Evolutionary conservation across 495 filamentous ascomycete genomes (phyloP).

Genomic region (Trichocladium antarcticum): DNA sequence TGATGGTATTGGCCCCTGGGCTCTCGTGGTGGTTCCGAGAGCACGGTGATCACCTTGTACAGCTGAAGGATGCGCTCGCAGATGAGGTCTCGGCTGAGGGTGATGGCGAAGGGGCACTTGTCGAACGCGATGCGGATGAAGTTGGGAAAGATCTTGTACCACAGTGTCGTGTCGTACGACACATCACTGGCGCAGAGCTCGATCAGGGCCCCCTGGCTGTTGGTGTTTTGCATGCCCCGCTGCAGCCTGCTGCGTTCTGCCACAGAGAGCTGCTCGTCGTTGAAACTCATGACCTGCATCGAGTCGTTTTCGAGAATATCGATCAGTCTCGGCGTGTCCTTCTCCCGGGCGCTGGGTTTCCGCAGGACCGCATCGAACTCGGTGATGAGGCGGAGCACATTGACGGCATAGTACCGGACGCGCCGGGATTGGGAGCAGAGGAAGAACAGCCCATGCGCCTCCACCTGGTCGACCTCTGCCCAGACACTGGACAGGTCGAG

Average conservation of each 20-base stretch:
- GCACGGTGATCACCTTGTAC: conserved; percentile 64
- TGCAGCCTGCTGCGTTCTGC: conserved; percentile 88
- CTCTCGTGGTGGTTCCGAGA: conserved; percentile 62
- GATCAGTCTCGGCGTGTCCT: conserved; percentile 59
- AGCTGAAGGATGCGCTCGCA: conserved; percentile 87
- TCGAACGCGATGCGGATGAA: conserved; percentile 85
- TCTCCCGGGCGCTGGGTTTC: conserved; percentile 46
- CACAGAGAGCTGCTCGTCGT: conserved; percentile 84
- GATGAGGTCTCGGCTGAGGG: conserved; percentile 78
- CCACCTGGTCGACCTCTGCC: conserved; percentile 90
- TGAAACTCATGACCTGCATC: conserved; percentile 76
- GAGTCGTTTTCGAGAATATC: conserved; percentile 86
- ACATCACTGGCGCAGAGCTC: conserved; percentile 94
- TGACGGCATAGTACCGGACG: conserved; percentile 83
- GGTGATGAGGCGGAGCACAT: conserved; percentile 79
- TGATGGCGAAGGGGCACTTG: conserved; percentile 80
- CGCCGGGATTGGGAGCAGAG: conserved; percentile 86
- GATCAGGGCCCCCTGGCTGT: conserved; percentile 73
- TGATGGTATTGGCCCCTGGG: conserved; percentile 36
- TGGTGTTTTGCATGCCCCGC: conserved; percentile 75
- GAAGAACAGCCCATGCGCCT: conserved; percentile 97
- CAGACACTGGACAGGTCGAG: conserved; percentile 78
- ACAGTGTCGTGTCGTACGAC: conserved; percentile 85
- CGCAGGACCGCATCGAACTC: conserved; percentile 87
- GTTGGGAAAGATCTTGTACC: conserved; percentile 97